Evolutionary conservation across 805 yeast species (phyloP), one percentile per base, ranked within the genome.

Genomic region (Tetrapisispora pingtungensis): DNA sequence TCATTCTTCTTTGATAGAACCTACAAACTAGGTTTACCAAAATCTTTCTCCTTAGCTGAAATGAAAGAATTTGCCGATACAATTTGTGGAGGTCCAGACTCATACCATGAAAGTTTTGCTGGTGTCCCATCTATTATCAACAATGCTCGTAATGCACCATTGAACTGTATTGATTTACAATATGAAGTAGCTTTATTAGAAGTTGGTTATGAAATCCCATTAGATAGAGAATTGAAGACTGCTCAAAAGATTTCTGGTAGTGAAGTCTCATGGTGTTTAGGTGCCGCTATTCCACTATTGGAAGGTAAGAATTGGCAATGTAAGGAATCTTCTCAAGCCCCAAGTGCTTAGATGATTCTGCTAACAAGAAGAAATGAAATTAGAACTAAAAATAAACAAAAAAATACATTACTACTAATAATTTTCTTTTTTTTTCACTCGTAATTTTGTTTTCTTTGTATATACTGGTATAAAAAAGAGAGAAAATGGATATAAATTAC

Each of bases 261-360:
- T 57, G 98, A 93, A 68, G 73, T 94, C 41, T 97, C 97, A 27
- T 93, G 99, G 99, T 93, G 97, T 71, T 71, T 93, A 46, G 99
- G 99, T 56, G 98, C 98, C 2, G 86, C 97, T 1, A 73, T 93
- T 55, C 97, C 97, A 8, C 69, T 93, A 54, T 71, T 93, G 53
- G 94, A 84, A 49, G 70, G 66, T 40, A 66, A 76, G n/a, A 80
- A 78, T 33, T 86, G 96, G 95, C 73, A 70, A 45, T 87, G 96
- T 50, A 58, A 48, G 22, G 36, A 28, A 7, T 8, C 19, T 19
- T 15, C 28, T 17, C 26, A 22, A 22, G 26, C 26, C 8, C 26
- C 26, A 22, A 8, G 26, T 22, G 26, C 26, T 22, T 6, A 22
- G 26, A 22, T 22, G 26, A 22, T n/a, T n/a, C n/a, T n/a, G n/a